Conservation (phyloP, 2,329 filamentous ascomycete species). For the Parastagonospora avenae region DNA sequence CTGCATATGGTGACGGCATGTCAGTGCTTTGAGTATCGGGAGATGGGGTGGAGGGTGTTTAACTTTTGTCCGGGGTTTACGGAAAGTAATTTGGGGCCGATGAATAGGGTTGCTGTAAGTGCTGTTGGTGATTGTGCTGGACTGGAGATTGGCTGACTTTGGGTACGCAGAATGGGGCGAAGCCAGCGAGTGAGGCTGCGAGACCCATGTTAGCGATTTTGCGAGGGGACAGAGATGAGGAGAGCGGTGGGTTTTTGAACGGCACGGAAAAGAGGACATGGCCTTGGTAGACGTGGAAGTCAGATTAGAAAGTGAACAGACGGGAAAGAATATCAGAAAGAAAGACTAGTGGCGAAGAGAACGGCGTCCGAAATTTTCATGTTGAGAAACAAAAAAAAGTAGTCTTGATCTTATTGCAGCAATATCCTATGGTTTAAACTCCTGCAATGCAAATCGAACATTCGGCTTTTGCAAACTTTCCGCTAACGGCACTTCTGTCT, state of each 20-base stretch:
- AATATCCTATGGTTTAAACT: constrained; percentile 1
- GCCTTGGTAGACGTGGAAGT: constrained; percentile 14
- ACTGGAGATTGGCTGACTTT: too few species aligned
- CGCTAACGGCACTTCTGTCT: constrained; percentile 1
- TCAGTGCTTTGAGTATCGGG: constrained; percentile 32
- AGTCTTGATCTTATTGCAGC: not conserved
- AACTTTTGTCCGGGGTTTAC: constrained; percentile 44
- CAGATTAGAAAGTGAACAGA: not conserved
- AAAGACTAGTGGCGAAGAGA: not conserved
- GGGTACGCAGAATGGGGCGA: constrained; percentile 34
- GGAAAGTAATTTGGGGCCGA: constrained; percentile 12
- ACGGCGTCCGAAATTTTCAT: not conserved
- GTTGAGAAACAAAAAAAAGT: not conserved
- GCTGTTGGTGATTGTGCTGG: too few species aligned
- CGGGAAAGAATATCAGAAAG: not conserved
- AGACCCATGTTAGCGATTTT: constrained; percentile 42
- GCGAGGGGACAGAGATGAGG: constrained; percentile 40
- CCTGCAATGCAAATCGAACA: constrained; percentile 4
- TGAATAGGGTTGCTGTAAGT: not conserved
- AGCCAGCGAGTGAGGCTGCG: constrained; percentile 34
- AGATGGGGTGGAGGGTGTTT: constrained; percentile 40
- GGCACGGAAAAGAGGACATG: constrained; percentile 7
- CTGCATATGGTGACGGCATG: constrained; percentile 46
- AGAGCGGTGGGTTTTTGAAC: constrained; percentile 27
- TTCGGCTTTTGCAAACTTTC: constrained; percentile 2